phyloP scores from a whole-genome alignment of 23 red algal species.

The Gracilaria vermiculophylla region DNA sequence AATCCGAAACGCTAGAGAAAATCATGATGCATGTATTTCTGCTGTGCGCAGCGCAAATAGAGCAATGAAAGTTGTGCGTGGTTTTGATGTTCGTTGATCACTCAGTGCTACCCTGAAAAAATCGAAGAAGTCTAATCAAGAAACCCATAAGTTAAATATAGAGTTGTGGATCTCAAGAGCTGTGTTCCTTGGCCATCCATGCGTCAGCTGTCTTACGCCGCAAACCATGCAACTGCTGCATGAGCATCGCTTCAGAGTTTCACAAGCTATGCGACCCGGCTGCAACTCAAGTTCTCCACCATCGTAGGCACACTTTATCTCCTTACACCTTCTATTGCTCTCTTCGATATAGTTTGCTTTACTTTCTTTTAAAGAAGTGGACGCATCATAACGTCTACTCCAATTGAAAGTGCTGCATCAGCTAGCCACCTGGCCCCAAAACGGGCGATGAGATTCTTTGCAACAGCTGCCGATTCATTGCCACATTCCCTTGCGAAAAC shows the following conservation, averaged over 20 bases:
- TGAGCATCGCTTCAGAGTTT: conserved; percentile 90
- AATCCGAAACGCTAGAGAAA: no score
- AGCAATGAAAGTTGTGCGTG: no score
- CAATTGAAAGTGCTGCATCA: conserved; percentile 87
- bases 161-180: no score
- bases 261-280: conserved; percentile 80
- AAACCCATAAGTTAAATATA: no score
- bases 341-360: conserved; percentile 61
- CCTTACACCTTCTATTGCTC: conserved; percentile 63
- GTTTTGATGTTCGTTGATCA: no score
- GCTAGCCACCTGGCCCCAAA: conserved; percentile 84
- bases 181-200: no score
- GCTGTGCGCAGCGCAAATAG: no score
- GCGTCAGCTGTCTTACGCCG: conserved; percentile 79
- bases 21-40: no score
- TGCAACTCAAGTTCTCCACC: conserved; percentile 64
- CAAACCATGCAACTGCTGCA: conserved; percentile 73
- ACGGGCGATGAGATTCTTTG: conserved; percentile 84
- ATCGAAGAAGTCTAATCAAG: no score
- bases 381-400: conserved; percentile 90
- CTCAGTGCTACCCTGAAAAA: no score
- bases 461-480: conserved; percentile 61
- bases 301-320: conserved; percentile 55
- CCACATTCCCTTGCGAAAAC: conserved; percentile 77
- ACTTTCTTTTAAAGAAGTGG: conserved; percentile 12